A percentile compares a stretch with the other conserved stretches of the same genome.
phyloP scores from a whole-genome alignment of 371 early-diverging fungal species.

The Mucor saturninus region DNA sequence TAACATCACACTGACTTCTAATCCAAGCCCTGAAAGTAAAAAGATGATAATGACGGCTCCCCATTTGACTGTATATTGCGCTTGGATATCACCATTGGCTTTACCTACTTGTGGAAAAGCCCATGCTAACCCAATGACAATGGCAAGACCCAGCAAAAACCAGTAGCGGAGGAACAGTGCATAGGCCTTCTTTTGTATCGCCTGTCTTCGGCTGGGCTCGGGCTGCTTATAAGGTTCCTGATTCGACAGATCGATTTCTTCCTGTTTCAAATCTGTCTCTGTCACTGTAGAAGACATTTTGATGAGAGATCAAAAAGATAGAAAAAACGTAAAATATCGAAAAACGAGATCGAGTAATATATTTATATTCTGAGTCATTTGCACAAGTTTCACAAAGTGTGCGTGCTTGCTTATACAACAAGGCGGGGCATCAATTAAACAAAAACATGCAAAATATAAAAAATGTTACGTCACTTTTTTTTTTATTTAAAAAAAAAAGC shows the following conservation, averaged over 20 bases:
- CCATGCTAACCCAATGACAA: constrained; percentile 70
- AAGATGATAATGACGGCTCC: constrained; percentile 72
- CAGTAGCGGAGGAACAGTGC: constrained; percentile 39
- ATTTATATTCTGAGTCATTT: constrained; percentile 1
- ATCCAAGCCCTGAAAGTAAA: constrained; percentile 69
- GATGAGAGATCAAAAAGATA: neutral
- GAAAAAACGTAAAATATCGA: neutral
- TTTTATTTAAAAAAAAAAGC: neutral
- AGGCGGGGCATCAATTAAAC: too few relatives aligned
- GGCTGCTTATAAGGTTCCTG: neutral
- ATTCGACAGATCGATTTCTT: neutral
- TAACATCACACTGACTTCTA: constrained; percentile 67
- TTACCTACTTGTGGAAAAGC: constrained; percentile 69
- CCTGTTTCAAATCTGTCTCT: neutral
- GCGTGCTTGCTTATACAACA: neutral
- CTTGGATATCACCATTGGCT: constrained; percentile 60
- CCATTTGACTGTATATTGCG: constrained; percentile 74
- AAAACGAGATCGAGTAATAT: neutral
- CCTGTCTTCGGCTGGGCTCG: neutral
- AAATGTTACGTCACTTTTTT: neutral
- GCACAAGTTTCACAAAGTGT: neutral
- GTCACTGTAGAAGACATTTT: constrained; percentile 15
- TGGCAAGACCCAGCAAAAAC: constrained; percentile 65
- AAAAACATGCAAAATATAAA: too few relatives aligned
- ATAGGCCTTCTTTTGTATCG: neutral